Evolutionary conservation across 352 stramenopile genomes (phyloP).

Genomic region (Phytophthora pini): DNA sequence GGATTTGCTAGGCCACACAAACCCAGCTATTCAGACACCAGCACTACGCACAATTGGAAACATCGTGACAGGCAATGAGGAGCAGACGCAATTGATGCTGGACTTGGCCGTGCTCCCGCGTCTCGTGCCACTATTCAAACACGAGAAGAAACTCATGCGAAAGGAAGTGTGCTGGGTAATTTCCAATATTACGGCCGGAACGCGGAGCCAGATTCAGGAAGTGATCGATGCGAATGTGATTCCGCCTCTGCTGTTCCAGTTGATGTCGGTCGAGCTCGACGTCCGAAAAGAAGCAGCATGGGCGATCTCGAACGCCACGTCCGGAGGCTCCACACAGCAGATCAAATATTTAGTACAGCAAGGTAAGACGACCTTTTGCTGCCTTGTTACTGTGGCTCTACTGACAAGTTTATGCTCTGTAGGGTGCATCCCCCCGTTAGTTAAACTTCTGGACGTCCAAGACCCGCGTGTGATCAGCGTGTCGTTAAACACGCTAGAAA

Average conservation of each 20-base stretch:
- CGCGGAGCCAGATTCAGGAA: conserved; percentile 73
- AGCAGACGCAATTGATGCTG: conserved; percentile 77
- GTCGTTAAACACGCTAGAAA: conserved; percentile 97
- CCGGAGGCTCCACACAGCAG: conserved; percentile 87
- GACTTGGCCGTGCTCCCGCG: conserved; percentile 59
- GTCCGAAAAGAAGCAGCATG: conserved; percentile 88
- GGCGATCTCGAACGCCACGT: conserved; percentile 85
- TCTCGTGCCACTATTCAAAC: conserved; percentile 72
- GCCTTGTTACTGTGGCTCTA: not conserved
- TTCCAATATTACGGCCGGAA: conserved; percentile 84
- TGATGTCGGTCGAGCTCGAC: conserved; percentile 74
- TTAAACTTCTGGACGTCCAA: conserved; percentile 92
- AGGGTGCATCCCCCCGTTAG: conserved; percentile 97
- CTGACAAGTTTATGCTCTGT: not conserved
- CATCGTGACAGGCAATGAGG: conserved; percentile 97
- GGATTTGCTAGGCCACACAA: conserved; percentile 94
- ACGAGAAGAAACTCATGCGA: conserved; percentile 81
- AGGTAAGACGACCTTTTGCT: conserved; percentile 44
- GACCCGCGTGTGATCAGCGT: conserved; percentile 98
- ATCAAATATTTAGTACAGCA: conserved; percentile 98
- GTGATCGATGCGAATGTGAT: conserved; percentile 83
- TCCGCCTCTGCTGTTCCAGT: conserved; percentile 64
- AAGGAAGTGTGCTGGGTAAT: conserved; percentile 89
- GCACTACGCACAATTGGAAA: conserved; percentile 97
- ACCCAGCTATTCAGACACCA: conserved; percentile 95